Conservation (phyloP, 805 yeast genomes). For the Nematodospora valgi region DNA sequence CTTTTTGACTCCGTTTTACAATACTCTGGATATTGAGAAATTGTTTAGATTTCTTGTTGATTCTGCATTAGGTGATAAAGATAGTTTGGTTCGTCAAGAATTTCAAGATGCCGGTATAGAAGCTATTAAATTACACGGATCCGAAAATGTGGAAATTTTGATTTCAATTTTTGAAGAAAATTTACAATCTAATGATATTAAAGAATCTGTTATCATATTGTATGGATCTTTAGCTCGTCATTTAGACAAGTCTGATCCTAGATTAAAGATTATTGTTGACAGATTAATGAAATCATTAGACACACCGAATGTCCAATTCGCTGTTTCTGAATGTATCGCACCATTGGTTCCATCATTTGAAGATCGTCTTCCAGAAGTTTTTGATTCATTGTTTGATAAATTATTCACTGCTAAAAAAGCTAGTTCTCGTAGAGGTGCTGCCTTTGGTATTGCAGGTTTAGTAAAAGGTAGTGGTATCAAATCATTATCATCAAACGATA, state of each 20-base stretch:
- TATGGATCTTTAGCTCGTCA: slow-evolving; percentile 93
- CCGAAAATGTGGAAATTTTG: slow-evolving; percentile 61
- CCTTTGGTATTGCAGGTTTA: slow-evolving; percentile 92
- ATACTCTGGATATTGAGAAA: slow-evolving; percentile 39
- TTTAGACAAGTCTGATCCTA: slow-evolving; percentile 59
- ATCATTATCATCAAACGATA: slow-evolving; percentile 69
- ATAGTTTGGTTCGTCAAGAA: slow-evolving; percentile 70
- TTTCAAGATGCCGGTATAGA: slow-evolving; percentile 86
- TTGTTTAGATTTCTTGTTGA: slow-evolving; percentile 64
- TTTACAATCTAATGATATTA: slow-evolving; percentile 54
- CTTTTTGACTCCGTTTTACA: slow-evolving; percentile 49
- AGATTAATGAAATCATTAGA: slow-evolving; percentile 71
- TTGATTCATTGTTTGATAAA: slow-evolving; percentile 57
- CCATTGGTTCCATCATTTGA: slow-evolving; percentile 68
- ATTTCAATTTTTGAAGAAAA: slow-evolving; percentile 79
- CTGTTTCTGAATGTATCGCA: slow-evolving; percentile 81
- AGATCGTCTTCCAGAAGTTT: slow-evolving; percentile 47
- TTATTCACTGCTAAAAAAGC: slow-evolving; percentile 50
- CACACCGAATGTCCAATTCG: slow-evolving; percentile 85
- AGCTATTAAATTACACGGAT: slow-evolving; percentile 65
- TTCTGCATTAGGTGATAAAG: slow-evolving; percentile 72
- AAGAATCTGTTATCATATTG: slow-evolving; percentile 77
- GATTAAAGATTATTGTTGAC: slow-evolving; percentile 63
- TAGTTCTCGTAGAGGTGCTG: slow-evolving; percentile 83
- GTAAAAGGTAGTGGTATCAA: slow-evolving; percentile 87